phyloP scores from a whole-genome alignment of 73 alveolate species.

The Paramecium bursaria region DNA sequence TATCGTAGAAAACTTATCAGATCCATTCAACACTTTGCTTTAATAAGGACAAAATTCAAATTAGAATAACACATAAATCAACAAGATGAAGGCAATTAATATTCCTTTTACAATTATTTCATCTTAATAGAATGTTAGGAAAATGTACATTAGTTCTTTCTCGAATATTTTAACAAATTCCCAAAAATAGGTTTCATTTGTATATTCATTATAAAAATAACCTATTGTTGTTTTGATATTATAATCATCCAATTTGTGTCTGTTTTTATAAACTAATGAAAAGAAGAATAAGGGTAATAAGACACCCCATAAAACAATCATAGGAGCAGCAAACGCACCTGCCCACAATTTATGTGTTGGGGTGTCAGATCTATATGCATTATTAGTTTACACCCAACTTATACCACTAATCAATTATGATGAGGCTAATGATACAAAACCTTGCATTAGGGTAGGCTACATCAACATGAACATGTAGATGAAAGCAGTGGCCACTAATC shows the following conservation, averaged over 20 bases:
- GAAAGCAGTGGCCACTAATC: conserved; percentile 20
- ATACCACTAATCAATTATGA: conserved; percentile 6
- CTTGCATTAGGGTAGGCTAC: conserved; percentile 37
- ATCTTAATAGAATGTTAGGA: conserved; percentile 8
- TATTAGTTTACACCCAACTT: conserved; percentile 19
- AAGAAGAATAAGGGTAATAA: conserved; percentile 6
- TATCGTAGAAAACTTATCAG: conserved; percentile 30
- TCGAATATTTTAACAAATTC: conserved; percentile 38
- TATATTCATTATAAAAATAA: conserved; percentile 45
- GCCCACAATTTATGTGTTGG: conserved; percentile 9
- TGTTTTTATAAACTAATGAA: not conserved
- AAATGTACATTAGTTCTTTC: conserved; percentile 28
- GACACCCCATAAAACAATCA: conserved; percentile 38
- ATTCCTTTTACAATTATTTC: conserved; percentile 10
- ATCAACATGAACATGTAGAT: conserved; percentile 17
- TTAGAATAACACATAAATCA: conserved; percentile 8
- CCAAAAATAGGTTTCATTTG: conserved; percentile 16
- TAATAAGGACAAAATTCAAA: not conserved
- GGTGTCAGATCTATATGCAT: conserved; percentile 36
- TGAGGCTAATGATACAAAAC: conserved; percentile 23
- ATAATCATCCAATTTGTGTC: not conserved
- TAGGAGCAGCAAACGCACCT: conserved; percentile 23
- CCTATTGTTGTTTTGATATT: not conserved
- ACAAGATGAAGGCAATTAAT: not conserved
- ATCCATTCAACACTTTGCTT: conserved; percentile 1